Percentiles rank a stretch among this genome's conserved stretches.
Evolutionary conservation across 2,329 filamentous ascomycete genomes (phyloP).

Genomic region (Leptographium procerum): DNA sequence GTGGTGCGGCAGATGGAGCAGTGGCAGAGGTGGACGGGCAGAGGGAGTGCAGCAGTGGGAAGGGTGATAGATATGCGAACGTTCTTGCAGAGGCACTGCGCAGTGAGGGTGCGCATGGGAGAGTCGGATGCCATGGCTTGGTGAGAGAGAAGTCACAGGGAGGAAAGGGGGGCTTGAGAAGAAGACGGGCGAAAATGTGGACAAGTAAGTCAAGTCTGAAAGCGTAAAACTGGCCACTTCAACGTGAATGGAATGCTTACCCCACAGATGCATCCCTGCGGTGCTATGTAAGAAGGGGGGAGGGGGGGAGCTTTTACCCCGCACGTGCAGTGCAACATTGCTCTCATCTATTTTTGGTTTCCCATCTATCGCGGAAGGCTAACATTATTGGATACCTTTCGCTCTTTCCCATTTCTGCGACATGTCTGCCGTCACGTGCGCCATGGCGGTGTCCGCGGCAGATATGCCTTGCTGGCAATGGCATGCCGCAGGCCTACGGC

Average conservation of each 20-base stretch:
- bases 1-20: background rate
- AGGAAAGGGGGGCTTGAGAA: background rate
- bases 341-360: no score
- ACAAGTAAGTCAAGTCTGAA: background rate
- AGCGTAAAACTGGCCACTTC: background rate
- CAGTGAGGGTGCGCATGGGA: background rate
- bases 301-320: no score
- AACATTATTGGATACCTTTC: no score
- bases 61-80: background rate
- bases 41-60: background rate
- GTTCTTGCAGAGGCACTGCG: background rate
- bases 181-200: background rate
- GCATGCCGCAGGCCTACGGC: slow-evolving; percentile 48
- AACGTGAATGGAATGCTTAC: background rate
- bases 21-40: background rate
- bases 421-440: background rate
- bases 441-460: slow-evolving; percentile 25
- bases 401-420: background rate
- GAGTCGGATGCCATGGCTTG: background rate
- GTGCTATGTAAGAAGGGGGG: no score
- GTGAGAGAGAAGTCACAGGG: background rate
- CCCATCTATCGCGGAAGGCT: background rate
- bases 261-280: no score
- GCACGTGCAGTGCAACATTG: no score
- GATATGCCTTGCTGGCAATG: slow-evolving; percentile 45